These are phyloP conservation scores for Bruguiera gymnorhiza DNA, from an alignment of 345 rosid species.

Conservation along the genomic window DNA sequence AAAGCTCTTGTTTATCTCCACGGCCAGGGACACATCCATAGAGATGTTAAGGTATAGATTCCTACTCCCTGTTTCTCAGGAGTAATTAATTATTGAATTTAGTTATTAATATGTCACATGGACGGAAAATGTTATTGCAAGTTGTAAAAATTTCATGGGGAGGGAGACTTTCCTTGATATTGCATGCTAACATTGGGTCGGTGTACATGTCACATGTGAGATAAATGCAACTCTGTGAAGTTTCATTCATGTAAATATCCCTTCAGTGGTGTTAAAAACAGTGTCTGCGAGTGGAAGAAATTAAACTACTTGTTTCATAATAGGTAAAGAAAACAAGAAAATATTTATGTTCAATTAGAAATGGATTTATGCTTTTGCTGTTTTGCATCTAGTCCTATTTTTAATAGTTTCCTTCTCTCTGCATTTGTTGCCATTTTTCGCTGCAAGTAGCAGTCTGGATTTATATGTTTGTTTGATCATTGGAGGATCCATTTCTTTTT, in stretches of 20 bases:
- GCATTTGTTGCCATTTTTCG: neutral
- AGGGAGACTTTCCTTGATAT: too few relatives aligned
- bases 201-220: too few relatives aligned
- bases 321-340: too few relatives aligned
- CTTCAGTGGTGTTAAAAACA: too few relatives aligned
- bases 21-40: constrained; percentile 89
- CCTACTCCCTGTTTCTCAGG: constrained; percentile 4
- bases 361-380: too few relatives aligned
- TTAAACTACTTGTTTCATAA: too few relatives aligned
- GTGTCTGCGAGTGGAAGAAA: too few relatives aligned
- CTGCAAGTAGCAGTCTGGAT: neutral
- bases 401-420: neutral
- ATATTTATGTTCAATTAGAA: too few relatives aligned
- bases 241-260: too few relatives aligned
- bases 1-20: constrained; percentile 97
- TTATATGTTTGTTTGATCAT: neutral
- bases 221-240: too few relatives aligned
- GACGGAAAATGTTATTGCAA: neutral
- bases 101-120: neutral
- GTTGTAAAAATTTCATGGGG: neutral
- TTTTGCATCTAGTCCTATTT: too few relatives aligned
- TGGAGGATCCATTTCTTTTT: neutral
- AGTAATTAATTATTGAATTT: constrained; percentile 9
- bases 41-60: constrained; percentile 87
- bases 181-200: too few relatives aligned